Conservation (phyloP, 1,284 basidiomycete species). For the Microbotryomycetes sp. region DNA sequence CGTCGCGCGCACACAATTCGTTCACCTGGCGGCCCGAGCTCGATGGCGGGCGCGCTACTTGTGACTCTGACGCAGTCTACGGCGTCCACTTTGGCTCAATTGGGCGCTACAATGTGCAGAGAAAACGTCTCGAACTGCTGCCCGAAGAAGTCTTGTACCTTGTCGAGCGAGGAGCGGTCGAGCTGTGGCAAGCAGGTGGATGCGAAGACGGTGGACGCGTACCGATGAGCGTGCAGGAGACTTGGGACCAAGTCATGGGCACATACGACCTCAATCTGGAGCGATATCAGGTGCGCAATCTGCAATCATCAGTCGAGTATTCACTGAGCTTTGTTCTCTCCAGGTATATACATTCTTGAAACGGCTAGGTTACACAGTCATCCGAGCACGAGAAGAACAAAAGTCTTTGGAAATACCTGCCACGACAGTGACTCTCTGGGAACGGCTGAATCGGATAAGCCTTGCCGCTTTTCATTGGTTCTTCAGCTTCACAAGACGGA, state of each 20-base stretch:
- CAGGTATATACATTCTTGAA: constrained; percentile 89
- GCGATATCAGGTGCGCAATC: constrained; percentile 64
- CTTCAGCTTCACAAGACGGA: background rate
- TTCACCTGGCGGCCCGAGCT: constrained; percentile 34
- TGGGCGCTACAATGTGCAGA: constrained; percentile 51
- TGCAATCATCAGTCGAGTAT: background rate
- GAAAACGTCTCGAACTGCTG: constrained; percentile 68
- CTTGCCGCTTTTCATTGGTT: background rate
- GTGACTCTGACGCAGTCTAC: constrained; percentile 42
- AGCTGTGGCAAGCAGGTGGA: constrained; percentile 79
- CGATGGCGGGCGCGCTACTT: constrained; percentile 11
- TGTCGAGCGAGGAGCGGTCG: constrained; percentile 75
- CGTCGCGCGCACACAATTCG: constrained; percentile 28
- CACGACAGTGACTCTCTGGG: background rate
- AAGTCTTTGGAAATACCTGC: background rate
- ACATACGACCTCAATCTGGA: constrained; percentile 68
- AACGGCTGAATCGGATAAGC: background rate
- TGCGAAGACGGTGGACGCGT: constrained; percentile 47
- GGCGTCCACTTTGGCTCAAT: constrained; percentile 71
- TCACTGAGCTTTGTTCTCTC: background rate
- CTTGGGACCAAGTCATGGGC: constrained; percentile 74
- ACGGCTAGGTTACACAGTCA: constrained; percentile 82
- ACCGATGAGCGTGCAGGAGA: constrained; percentile 81
- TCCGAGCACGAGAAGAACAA: constrained; percentile 47
- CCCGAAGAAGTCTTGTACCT: constrained; percentile 93